phyloP scores from a whole-genome alignment of 192 early-diverging fungal species.

The Dissophora globulifera region DNA sequence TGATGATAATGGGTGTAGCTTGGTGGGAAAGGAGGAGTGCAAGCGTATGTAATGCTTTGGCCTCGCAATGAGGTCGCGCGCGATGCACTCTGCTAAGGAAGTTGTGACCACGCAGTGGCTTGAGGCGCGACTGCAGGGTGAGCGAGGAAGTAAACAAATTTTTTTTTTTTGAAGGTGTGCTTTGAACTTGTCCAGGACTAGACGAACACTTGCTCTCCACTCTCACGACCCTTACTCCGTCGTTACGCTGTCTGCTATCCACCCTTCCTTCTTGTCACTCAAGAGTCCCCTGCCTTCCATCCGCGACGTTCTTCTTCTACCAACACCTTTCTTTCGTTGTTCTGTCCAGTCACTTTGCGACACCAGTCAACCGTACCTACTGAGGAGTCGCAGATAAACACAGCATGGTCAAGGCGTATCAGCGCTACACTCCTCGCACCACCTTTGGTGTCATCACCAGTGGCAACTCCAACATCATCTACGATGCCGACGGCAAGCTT shows the following conservation, averaged over 20 bases:
- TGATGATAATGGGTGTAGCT: no score
- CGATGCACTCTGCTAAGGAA: no score
- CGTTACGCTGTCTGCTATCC: no score
- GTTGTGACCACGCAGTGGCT: constrained; percentile 1
- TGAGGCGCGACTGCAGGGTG: no score
- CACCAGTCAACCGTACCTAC: background rate
- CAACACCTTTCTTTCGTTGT: background rate
- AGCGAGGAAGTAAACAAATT: background rate
- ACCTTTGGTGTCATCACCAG: constrained; percentile 89
- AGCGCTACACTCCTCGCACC: constrained; percentile 82
- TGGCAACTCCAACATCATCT: constrained; percentile 73
- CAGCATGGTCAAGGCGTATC: constrained; percentile 79
- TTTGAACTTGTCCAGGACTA: background rate
- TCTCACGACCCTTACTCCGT: no score
- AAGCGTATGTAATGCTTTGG: no score
- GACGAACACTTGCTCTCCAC: no score
- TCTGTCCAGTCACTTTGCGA: constrained; percentile 1
- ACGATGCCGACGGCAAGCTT: constrained; percentile 74
- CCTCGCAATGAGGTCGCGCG: no score
- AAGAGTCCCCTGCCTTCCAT: no score
- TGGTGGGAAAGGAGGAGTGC: no score
- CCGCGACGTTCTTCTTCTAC: no score
- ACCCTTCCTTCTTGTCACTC: no score
- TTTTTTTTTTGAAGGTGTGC: background rate
- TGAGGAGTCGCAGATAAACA: constrained; percentile 25